These are phyloP conservation scores for Stagonosporopsis rhizophila DNA, from an alignment of 2,329 filamentous ascomycete species.

Conservation along the genomic window DNA sequence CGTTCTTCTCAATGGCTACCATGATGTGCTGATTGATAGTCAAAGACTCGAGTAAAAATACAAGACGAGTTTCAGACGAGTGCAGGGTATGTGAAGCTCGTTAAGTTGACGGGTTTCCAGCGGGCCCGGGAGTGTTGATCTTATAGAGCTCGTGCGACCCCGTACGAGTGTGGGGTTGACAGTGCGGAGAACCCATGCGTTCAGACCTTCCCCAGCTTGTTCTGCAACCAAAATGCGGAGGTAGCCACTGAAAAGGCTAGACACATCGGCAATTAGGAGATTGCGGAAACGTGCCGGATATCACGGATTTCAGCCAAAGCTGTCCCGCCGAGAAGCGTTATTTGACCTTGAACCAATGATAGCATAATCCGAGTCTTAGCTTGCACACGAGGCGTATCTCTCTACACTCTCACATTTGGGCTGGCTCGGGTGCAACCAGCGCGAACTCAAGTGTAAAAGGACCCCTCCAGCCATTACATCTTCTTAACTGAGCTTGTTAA, in stretches of 20 bases:
- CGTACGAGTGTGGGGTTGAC: neutral
- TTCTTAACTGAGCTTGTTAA: neutral
- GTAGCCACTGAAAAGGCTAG: neutral
- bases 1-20: slow-evolving; percentile 28
- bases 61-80: neutral
- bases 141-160: slow-evolving; percentile 4
- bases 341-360: neutral
- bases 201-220: neutral
- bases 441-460: neutral
- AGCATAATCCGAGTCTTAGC: neutral
- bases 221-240: neutral
- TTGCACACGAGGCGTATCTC: neutral
- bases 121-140: neutral
- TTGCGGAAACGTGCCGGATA: neutral
- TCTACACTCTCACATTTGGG: neutral
- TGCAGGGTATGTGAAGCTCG: neutral
- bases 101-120: neutral
- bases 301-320: neutral
- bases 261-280: neutral
- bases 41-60: neutral
- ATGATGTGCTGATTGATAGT: slow-evolving; percentile 8
- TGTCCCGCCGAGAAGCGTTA: neutral
- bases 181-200: slow-evolving; percentile 12
- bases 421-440: neutral
- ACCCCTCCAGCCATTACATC: neutral